Evolutionary conservation across 1,284 basidiomycete species (phyloP).

Genomic region (Boletus sp.): DNA sequence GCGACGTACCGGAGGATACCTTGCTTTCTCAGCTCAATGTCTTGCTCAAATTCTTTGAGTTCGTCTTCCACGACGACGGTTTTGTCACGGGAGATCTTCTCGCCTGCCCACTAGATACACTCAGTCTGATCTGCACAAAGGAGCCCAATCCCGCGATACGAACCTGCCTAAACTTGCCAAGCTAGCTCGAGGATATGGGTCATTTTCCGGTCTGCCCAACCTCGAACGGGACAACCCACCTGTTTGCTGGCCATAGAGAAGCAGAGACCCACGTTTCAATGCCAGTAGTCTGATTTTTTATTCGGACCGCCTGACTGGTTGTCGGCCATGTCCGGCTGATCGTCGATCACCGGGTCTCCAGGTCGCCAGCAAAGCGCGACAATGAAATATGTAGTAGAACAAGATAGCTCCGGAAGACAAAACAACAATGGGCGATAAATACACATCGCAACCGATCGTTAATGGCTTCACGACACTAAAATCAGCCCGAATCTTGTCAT

Average conservation of each 20-base stretch:
- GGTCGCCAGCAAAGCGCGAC: too few species aligned
- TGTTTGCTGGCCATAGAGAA: constrained; percentile 61
- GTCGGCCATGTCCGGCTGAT: constrained; percentile 15
- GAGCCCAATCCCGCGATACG: constrained; percentile 11
- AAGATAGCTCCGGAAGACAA: too few species aligned
- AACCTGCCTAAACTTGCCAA: constrained; percentile 66
- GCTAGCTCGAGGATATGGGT: constrained; percentile 33
- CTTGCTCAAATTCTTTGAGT: constrained; percentile 63
- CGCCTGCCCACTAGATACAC: constrained; percentile 62
- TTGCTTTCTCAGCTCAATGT: constrained; percentile 62
- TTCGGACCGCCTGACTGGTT: constrained; percentile 7
- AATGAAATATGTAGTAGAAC: too few species aligned
- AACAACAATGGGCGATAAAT: background rate
- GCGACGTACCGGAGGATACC: constrained; percentile 65
- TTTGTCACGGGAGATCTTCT: constrained; percentile 71
- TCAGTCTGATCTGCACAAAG: constrained; percentile 32
- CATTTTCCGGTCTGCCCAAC: background rate
- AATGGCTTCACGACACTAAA: background rate
- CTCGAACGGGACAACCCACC: constrained; percentile 33
- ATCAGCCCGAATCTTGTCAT: background rate
- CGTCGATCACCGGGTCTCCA: constrained; percentile 16
- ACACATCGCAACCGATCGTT: background rate
- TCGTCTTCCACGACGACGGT: constrained; percentile 56
- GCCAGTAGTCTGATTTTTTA: constrained; percentile 21
- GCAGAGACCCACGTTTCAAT: background rate